Evolutionary conservation across 2,329 filamentous ascomycete genomes (phyloP), one percentile per base, ranked within the genome.

Genomic region (Chaetothyriales sp.): DNA sequence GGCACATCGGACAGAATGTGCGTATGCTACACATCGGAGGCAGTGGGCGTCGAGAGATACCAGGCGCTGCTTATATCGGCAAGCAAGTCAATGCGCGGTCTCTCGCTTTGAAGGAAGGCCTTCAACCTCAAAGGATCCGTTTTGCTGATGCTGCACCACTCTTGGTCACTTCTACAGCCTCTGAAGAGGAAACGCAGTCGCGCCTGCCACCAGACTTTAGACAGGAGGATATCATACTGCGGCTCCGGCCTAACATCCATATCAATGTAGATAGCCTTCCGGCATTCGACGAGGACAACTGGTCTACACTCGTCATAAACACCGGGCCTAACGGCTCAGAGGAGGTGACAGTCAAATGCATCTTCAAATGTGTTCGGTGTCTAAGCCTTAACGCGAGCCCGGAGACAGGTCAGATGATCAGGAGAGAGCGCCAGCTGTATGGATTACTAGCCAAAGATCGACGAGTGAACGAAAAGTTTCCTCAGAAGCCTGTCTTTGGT

Each of bases 401-500:
- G 10, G 57, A 59, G 4, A 59, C 57, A 1, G 57, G 57, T 19
- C 52, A 58, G n/a, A 58, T 58, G 56, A 58, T 59, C 19, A 49
- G 52, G 18, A 49, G 57, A 9, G 52, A 55, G 37, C 56, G 57
- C 3, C 57, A 59, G 47, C 52, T 59, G n/a, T 59, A 59, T 45
- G 57, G 57, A 25, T 43, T 58, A 18, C 43, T 59, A 46, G 57
- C 57, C 6, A 58, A 49, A 22, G 57, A 59, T 46, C 50, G 57
- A 33, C 52, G 57, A 45, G 56, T 59, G 25, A 59, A 59, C 46
- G 54, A 57, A 50, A 57, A 57, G 47, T 59, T 59, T 49, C 57
- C 57, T 48, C 57, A 59, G 40, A 59, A 59, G 43, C 57, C 57
- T 18, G 57, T 59, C 13, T 59, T 59, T 43, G 57, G 57, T n/a